Conservation (phyloP, 352 stramenopile genomes). For the Blastocystis sp. region DNA sequence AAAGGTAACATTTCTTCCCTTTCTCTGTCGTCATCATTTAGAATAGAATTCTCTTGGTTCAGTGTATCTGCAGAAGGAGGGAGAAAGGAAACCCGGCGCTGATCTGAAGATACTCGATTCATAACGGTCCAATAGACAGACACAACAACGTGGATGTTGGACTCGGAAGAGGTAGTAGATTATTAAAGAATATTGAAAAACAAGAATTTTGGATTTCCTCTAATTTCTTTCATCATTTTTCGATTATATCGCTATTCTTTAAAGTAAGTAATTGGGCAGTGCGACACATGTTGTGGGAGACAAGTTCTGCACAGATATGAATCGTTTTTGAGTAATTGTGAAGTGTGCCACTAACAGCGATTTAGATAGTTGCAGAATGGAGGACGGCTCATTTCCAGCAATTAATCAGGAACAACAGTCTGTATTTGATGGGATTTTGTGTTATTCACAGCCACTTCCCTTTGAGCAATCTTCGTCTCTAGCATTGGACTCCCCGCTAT, state of each 20-base stretch:
- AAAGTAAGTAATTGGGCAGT: too few species aligned
- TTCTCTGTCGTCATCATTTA: constrained; percentile 56
- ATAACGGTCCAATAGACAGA: too few species aligned
- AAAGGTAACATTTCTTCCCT: background rate
- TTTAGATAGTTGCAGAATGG: background rate
- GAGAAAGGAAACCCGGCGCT: background rate
- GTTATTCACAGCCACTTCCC: background rate
- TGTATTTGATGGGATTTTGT: background rate
- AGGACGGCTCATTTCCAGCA: background rate
- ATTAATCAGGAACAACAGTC: background rate
- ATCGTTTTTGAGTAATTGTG: background rate
- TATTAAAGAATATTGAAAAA: too few species aligned
- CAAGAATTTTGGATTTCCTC: too few species aligned
- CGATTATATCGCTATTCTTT: too few species aligned
- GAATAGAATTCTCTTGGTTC: constrained; percentile 12
- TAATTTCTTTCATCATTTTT: too few species aligned
- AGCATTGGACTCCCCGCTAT: background rate
- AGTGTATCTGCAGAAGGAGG: background rate
- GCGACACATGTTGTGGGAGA: too few species aligned
- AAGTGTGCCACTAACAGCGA: background rate
- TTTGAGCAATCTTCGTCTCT: background rate
- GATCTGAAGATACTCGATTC: background rate
- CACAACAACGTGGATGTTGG: too few species aligned
- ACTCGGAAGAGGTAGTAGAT: too few species aligned
- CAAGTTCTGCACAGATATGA: too few species aligned